These are phyloP conservation scores for Orbilia blumenaviensis DNA, from an alignment of 2,329 filamentous ascomycete genomes.

Conservation along the genomic window DNA sequence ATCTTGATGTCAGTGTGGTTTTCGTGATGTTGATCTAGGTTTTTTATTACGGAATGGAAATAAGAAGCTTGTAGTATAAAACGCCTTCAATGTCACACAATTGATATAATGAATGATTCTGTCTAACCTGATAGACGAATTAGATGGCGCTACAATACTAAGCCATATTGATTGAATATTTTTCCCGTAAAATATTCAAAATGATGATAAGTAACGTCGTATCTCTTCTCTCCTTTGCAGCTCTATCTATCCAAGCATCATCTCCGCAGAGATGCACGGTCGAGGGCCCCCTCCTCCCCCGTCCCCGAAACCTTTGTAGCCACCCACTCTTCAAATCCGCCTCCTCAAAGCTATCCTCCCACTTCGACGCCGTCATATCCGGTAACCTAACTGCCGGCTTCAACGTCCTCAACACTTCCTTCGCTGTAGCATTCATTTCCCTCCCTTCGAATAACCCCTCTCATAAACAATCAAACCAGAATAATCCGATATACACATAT, in stretches of 20 bases:
- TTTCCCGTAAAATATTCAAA: background rate
- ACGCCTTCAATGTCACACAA: background rate
- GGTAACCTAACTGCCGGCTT: constrained; percentile 60
- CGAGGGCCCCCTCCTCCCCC: constrained; percentile 58
- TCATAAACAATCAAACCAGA: constrained; percentile 56
- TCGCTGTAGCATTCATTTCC: constrained; percentile 57
- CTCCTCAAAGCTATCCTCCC: constrained; percentile 57
- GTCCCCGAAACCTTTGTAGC: constrained; percentile 58
- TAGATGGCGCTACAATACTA: too few species aligned
- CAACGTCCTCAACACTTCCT: constrained; percentile 60
- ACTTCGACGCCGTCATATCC: constrained; percentile 59
- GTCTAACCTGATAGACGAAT: too few species aligned
- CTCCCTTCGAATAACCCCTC: constrained; percentile 57
- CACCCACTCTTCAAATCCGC: constrained; percentile 59
- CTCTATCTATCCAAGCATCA: background rate
- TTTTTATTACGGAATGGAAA: too few species aligned
- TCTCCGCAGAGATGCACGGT: background rate
- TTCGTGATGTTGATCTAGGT: too few species aligned
- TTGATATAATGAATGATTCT: background rate
- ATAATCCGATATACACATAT: constrained; percentile 61
- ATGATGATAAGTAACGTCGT: background rate
- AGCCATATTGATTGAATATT: background rate
- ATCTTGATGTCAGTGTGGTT: background rate
- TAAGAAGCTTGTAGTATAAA: background rate
- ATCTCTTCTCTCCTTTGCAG: background rate